These are phyloP conservation scores for Scutellaria galericulata DNA, from an alignment of 257 asterid species.

Conservation along the genomic window DNA sequence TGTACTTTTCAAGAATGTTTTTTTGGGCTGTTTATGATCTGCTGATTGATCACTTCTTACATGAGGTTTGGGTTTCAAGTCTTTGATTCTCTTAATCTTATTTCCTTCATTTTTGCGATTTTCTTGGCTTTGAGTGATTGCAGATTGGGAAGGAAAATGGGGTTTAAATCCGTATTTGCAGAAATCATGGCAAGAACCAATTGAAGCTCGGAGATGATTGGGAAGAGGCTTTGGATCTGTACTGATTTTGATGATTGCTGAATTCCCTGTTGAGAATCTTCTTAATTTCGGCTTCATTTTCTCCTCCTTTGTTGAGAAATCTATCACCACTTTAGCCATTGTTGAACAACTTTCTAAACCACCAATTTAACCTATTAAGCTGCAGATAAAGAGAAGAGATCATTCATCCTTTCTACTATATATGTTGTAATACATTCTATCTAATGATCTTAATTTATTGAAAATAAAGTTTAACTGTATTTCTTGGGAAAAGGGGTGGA, in stretches of 20 bases:
- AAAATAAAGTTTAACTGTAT: too few relatives aligned
- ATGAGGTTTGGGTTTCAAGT: conserved; percentile 30
- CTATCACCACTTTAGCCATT: conserved; percentile 19
- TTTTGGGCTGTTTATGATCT: background rate
- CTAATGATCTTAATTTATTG: too few relatives aligned
- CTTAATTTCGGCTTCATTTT: conserved; percentile 34
- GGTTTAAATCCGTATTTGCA: conserved; percentile 72
- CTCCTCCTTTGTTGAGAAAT: conserved; percentile 24
- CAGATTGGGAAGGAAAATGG: conserved; percentile 37
- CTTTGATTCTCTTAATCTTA: conserved; percentile 23
- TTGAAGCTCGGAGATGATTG: conserved; percentile 60
- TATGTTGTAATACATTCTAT: too few relatives aligned
- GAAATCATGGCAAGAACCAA: conserved; percentile 87
- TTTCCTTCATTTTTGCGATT: background rate
- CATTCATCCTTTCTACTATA: too few relatives aligned
- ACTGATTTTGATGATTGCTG: conserved; percentile 15
- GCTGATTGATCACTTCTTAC: conserved; percentile 3
- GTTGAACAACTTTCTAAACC: background rate
- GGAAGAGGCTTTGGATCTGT: conserved; percentile 38
- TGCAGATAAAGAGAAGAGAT: background rate
- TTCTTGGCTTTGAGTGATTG: background rate
- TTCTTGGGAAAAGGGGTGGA: too few relatives aligned
- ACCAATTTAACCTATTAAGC: background rate
- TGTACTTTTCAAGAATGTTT: conserved; percentile 8
- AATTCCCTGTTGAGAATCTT: conserved; percentile 44